These are phyloP conservation scores for Sporothrix pallida DNA, from an alignment of 2,329 filamentous ascomycete species.

Conservation along the genomic window DNA sequence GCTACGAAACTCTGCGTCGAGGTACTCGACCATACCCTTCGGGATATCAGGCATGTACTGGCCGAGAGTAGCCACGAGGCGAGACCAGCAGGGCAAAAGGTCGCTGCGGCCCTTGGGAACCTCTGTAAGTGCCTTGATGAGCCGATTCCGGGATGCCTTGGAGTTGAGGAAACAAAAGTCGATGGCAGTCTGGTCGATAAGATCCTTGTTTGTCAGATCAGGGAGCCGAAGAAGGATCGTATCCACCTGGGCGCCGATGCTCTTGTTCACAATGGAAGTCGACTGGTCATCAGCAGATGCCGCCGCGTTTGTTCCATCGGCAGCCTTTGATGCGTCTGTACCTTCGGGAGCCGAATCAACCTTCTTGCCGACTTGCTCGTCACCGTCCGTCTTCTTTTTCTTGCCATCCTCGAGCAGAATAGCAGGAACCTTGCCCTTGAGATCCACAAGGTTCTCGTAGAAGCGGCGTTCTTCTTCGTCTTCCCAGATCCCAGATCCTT, in stretches of 20 bases:
- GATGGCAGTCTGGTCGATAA: slow-evolving; percentile 88
- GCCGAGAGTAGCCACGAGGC: slow-evolving; percentile 88
- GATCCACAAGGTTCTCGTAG: slow-evolving; percentile 93
- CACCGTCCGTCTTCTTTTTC: slow-evolving; percentile 89
- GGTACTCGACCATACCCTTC: slow-evolving; percentile 85
- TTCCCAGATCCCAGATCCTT: slow-evolving; percentile 96
- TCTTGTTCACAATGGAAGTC: slow-evolving; percentile 95
- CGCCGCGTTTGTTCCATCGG: slow-evolving; percentile 53
- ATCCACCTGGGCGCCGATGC: slow-evolving; percentile 95
- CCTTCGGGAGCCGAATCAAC: slow-evolving; percentile 52
- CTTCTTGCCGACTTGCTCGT: slow-evolving; percentile 84
- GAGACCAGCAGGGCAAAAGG: slow-evolving; percentile 87
- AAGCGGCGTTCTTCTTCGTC: slow-evolving; percentile 97
- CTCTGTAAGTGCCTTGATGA: slow-evolving; percentile 91
- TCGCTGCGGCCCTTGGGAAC: slow-evolving; percentile 94
- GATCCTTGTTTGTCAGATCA: slow-evolving; percentile 88
- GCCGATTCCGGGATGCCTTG: slow-evolving; percentile 92
- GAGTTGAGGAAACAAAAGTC: slow-evolving; percentile 99
- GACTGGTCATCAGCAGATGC: slow-evolving; percentile 75
- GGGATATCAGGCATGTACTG: slow-evolving; percentile 95
- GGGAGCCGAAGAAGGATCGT: slow-evolving; percentile 85
- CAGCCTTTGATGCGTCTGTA: slow-evolving; percentile 53
- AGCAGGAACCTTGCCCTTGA: slow-evolving; percentile 93
- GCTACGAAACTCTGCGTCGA: slow-evolving; percentile 96
- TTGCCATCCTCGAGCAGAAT: slow-evolving; percentile 93